phyloP scores from a whole-genome alignment of 2,329 filamentous ascomycete species.

The Aspergillus glaucus region DNA sequence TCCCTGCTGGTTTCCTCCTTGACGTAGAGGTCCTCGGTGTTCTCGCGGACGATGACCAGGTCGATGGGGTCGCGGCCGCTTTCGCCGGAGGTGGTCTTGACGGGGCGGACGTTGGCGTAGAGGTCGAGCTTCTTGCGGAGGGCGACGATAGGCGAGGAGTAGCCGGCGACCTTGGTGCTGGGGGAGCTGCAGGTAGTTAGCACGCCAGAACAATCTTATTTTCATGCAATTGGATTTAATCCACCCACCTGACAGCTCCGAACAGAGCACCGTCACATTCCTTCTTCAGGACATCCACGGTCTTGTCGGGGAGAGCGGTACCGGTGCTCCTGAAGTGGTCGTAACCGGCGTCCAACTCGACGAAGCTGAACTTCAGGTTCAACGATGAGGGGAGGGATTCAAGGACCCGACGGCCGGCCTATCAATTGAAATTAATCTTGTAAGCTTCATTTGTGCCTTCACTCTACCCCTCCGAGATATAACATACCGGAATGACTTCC shows the following conservation, averaged over 20 bases:
- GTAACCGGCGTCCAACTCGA: constrained; percentile 87
- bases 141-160: constrained; percentile 93
- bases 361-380: constrained; percentile 87
- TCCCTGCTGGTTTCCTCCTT: constrained; percentile 88
- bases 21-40: constrained; percentile 97
- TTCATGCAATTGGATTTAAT: not conserved
- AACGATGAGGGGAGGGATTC: constrained; percentile 90
- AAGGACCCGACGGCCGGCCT: constrained; percentile 77
- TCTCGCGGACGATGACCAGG: constrained; percentile 96
- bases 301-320: constrained; percentile 79
- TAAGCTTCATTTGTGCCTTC: not conserved
- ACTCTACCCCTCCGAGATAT: not conserved
- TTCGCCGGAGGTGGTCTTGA: constrained; percentile 69
- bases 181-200: constrained; percentile 56
- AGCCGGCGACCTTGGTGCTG: constrained; percentile 81
- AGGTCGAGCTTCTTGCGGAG: constrained; percentile 91
- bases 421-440: not conserved
- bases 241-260: constrained; percentile 69
- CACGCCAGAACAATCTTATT: not conserved
- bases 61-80: constrained; percentile 62
- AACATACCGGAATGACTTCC: constrained; percentile 79
- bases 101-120: constrained; percentile 94
- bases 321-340: constrained; percentile 89
- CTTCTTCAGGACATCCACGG: constrained; percentile 77
- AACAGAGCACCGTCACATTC: constrained; percentile 97